Evolutionary conservation across 2,329 filamentous ascomycete genomes (phyloP).

Genomic region (Stachybotrys chartarum): DNA sequence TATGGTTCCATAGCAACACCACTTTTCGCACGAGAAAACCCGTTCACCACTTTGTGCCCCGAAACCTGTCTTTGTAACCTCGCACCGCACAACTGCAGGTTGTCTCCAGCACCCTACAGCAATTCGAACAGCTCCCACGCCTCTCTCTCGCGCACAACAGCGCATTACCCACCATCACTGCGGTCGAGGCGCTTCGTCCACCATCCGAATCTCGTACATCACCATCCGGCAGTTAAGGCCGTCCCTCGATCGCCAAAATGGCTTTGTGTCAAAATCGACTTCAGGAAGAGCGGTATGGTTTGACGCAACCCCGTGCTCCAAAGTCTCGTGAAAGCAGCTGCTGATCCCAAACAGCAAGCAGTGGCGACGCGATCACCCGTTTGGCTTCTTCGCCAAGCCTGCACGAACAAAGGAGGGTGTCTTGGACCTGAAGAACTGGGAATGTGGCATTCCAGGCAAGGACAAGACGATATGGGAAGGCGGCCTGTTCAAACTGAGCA

Average conservation of each 20-base stretch:
- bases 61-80: background rate
- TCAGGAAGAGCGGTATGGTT: conserved; percentile 73
- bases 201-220: background rate
- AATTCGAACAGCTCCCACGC: background rate
- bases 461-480: conserved; percentile 97
- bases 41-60: background rate
- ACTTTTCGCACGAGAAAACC: background rate
- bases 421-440: conserved; percentile 91
- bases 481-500: conserved; percentile 90
- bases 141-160: background rate
- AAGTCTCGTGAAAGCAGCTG: background rate
- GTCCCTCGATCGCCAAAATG: conserved; percentile 41
- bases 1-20: background rate
- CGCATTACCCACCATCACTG: background rate
- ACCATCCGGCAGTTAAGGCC: too few relatives aligned
- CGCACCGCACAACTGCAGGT: background rate
- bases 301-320: background rate
- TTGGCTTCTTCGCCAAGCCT: conserved; percentile 93
- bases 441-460: conserved; percentile 93
- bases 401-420: conserved; percentile 70
- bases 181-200: background rate
- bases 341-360: conserved; percentile 61
- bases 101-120: too few relatives aligned
- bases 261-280: conserved; percentile 83
- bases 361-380: conserved; percentile 94